Base-by-base conservation (phyloP, 176 grass and related monocot genomes). In the Oryza rufipogon region DNA sequence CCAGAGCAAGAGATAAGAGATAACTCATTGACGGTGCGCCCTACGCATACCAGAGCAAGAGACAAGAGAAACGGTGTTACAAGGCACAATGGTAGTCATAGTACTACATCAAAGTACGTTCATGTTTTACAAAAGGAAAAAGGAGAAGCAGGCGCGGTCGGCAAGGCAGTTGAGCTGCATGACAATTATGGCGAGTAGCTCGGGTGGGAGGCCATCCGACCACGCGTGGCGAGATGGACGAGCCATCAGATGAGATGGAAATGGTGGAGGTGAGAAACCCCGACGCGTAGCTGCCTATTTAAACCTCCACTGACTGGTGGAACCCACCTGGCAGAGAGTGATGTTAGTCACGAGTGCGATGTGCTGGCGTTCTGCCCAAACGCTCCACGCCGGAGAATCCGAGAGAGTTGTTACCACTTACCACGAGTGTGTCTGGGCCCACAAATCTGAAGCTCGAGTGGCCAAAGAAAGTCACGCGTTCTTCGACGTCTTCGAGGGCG, bases 181-280 rank as follows among this genome's bases (percentile, higher is more conserved):
- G 26, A 83, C 16, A 71, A 83, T 17, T 25, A 65, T 9, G 58
- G 23, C 58, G 23, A 85, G 36, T 15, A 85, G 74, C 22, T 79
- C 83, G 15, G 17, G 38, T 12, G 75, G 83, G 51, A 85, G 66
- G 45, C 22, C 26, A 3, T 54, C 20, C 38, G 67, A 77, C 66
- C 84, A 68, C 0, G 38, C 5, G 20, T 39, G 16, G 41, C 54
- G 26, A 12, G 81, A 6, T 7, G 6, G 4, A 3, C 39, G 54
- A 14, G 56, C 16, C 10, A 11, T 26, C 56, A 2, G 58, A 63
- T 9, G 51, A 49, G 13, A 15, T 12, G 15, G 16, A 56, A 17
- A 5, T 1, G 16, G 47, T 44, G 42, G 42, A 10, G 47, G 47
- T 19, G 51, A 56, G 20, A 46, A 71, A 11, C 20, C 20, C 11